phyloP scores from a whole-genome alignment of 805 yeast species.

The Hanseniaspora guilliermondii region DNA sequence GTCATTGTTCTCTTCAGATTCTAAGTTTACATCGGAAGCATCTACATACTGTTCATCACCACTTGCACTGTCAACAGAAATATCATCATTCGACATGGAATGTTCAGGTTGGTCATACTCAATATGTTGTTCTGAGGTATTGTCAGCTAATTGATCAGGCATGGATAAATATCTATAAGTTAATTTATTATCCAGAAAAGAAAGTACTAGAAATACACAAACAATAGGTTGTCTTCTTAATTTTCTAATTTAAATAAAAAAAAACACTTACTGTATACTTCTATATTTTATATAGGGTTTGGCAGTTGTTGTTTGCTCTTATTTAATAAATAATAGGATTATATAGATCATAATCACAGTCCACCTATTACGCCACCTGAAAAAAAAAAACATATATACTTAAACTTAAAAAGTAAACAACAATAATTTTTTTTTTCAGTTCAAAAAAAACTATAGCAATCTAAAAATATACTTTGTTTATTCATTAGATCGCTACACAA shows the following conservation, averaged over 20 bases:
- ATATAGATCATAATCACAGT: too few species aligned
- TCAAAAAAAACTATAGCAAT: not conserved
- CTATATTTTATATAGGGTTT: not conserved
- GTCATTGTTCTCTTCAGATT: constrained; percentile 3
- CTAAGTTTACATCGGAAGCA: not conserved
- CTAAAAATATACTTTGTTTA: too few species aligned
- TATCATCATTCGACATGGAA: not conserved
- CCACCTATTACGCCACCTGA: not conserved
- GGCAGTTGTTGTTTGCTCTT: not conserved
- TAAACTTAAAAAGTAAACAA: not conserved
- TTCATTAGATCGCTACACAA: too few species aligned
- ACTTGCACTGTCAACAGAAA: constrained; percentile 2
- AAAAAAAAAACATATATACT: not conserved
- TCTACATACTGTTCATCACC: constrained; percentile 19
- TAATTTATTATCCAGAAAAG: too few species aligned
- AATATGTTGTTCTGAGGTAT: not conserved
- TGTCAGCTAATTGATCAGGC: not conserved
- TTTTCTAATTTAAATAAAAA: not conserved
- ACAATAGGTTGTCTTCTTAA: too few species aligned
- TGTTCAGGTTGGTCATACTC: constrained; percentile 19
- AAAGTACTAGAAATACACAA: too few species aligned
- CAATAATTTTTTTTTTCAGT: not conserved
- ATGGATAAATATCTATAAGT: not conserved
- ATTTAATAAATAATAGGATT: not conserved
- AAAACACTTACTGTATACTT: not conserved